A percentile compares a stretch with the other conserved stretches of the same genome.
Evolutionary conservation across 139 green algal genomes (phyloP).

Genomic region (Auxenochlorella protothecoides): DNA sequence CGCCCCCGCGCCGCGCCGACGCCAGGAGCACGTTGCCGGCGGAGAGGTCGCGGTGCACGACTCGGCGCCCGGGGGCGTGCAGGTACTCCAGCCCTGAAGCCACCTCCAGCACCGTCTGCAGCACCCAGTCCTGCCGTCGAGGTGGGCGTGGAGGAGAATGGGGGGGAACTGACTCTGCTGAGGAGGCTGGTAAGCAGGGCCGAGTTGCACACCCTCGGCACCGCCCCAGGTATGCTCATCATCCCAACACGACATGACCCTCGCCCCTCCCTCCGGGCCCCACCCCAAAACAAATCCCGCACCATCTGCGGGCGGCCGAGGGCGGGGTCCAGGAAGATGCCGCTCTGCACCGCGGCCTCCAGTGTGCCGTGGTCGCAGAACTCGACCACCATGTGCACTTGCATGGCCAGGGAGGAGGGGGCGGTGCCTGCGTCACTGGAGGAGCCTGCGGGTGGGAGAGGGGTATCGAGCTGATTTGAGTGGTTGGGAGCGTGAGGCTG

Average conservation of each 20-base stretch:
- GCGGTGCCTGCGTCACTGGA: neutral
- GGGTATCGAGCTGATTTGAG: too few relatives aligned
- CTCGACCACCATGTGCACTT: slow-evolving; percentile 20
- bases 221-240: too few relatives aligned
- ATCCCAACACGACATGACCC: too few relatives aligned
- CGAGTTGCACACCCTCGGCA: too few relatives aligned
- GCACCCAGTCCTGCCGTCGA: slow-evolving; percentile 3
- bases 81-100: slow-evolving; percentile 12
- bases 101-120: slow-evolving; percentile 12
- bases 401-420: neutral
- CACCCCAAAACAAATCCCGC: neutral
- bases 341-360: neutral
- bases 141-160: neutral
- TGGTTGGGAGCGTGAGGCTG: too few relatives aligned
- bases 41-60: slow-evolving; percentile 21
- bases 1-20: neutral
- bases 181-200: neutral
- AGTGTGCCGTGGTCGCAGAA: slow-evolving; percentile 19
- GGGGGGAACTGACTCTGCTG: too few relatives aligned
- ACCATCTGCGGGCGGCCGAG: neutral
- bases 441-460: neutral
- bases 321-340: neutral
- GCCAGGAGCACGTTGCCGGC: slow-evolving; percentile 17
- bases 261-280: too few relatives aligned
- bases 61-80: slow-evolving; percentile 4